phyloP scores from a whole-genome alignment of 345 rosid genomes.

The rapeseed (Brassica napus) region Da-Ae NC_063442.1:32630001-32630500 shows the following conservation, averaged over 20 bases:
- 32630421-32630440: background rate
- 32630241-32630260: conserved; percentile 39
- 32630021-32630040: conserved; percentile 52
- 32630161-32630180: conserved; percentile 24
- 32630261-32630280: conserved; percentile 27
- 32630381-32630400: background rate
- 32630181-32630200: conserved; percentile 38
- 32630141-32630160: conserved; percentile 49
- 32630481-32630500: background rate
- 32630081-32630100: conserved; percentile 55
- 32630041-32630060: conserved; percentile 51
- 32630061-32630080: conserved; percentile 53
- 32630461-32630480: background rate
- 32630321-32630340: conserved; percentile 3
- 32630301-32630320: background rate
- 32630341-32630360: conserved; percentile 14
- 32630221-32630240: conserved; percentile 26
- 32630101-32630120: conserved; percentile 55
- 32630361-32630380: conserved; percentile 16
- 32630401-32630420: background rate
- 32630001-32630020: conserved; percentile 50
- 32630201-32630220: conserved; percentile 26
- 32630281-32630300: background rate
- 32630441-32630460: background rate
- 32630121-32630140: conserved; percentile 77